Percentiles rank a stretch among this genome's conserved stretches.
Evolutionary conservation across 225 moss, liverwort and hornwort genomes (phyloP).

Genomic region (Climacium dendroides): DNA sequence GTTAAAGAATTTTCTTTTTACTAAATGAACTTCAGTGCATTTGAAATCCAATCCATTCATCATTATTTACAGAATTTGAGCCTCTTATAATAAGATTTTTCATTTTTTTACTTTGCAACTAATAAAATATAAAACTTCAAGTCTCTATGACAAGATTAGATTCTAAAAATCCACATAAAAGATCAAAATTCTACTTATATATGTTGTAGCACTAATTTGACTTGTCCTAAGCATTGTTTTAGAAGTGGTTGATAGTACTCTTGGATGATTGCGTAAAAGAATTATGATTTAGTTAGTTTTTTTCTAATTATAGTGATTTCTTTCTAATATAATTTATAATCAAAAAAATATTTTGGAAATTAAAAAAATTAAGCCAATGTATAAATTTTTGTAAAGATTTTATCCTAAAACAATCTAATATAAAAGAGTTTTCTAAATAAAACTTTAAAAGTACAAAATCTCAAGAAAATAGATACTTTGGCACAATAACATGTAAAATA

Average conservation of each 20-base stretch:
- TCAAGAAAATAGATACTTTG: background rate
- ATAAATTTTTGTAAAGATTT: accelerated
- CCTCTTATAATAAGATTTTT: no score
- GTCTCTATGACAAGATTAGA: background rate
- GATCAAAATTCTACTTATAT: no score
- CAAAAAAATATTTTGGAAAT: background rate
- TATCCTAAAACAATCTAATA: accelerated
- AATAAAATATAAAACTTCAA: accelerated
- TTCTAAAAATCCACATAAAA: background rate
- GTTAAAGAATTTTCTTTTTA: background rate
- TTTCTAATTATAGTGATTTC: accelerated
- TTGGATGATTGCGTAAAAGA: background rate
- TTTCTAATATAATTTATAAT: background rate
- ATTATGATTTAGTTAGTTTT: background rate
- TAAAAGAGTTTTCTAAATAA: background rate
- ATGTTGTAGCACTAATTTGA: background rate
- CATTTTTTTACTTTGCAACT: background rate
- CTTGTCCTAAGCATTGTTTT: background rate
- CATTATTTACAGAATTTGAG: background rate
- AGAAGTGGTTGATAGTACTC: accelerated
- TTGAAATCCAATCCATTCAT: background rate
- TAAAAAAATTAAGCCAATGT: background rate
- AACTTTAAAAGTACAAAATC: background rate
- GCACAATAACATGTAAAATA: accelerated
- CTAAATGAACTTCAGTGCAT: background rate